Evolutionary conservation across 345 rosid genomes (phyloP).

Genomic region (Theobroma cacao): DNA sequence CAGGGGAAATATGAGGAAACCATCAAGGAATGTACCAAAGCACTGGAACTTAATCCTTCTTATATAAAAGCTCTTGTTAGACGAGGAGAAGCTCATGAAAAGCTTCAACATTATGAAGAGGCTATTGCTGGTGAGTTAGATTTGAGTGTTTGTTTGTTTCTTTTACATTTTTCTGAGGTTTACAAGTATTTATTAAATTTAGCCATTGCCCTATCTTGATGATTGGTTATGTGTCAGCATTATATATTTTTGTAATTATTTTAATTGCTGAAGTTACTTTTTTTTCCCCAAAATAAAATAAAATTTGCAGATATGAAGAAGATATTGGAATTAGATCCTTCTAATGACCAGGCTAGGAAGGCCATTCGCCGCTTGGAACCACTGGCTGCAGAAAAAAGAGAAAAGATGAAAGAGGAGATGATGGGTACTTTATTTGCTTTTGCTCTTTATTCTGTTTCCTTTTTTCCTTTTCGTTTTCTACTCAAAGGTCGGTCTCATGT

Average conservation of each 20-base stretch:
- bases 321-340: conserved; percentile 77
- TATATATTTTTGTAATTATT: neutral
- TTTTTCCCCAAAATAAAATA: neutral
- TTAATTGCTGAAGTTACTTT: neutral
- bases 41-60: conserved; percentile 70
- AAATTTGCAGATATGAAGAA: conserved; percentile 67
- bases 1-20: conserved; percentile 75
- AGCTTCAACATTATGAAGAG: conserved; percentile 84
- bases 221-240: neutral
- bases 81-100: conserved; percentile 90
- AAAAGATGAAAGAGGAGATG: conserved; percentile 99
- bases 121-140: conserved; percentile 66
- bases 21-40: conserved; percentile 82
- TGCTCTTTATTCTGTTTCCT: neutral
- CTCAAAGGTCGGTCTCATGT: neutral
- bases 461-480: neutral
- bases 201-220: neutral
- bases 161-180: no score
- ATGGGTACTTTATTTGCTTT: conserved; percentile 44
- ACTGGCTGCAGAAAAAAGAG: conserved; percentile 83
- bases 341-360: conserved; percentile 71
- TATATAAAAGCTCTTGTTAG: conserved; percentile 73
- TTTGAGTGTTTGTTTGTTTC: neutral
- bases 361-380: conserved; percentile 72
- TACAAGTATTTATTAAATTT: neutral